phyloP scores from a whole-genome alignment of 192 early-diverging fungal species.

The Linnemannia elongata region DNA sequence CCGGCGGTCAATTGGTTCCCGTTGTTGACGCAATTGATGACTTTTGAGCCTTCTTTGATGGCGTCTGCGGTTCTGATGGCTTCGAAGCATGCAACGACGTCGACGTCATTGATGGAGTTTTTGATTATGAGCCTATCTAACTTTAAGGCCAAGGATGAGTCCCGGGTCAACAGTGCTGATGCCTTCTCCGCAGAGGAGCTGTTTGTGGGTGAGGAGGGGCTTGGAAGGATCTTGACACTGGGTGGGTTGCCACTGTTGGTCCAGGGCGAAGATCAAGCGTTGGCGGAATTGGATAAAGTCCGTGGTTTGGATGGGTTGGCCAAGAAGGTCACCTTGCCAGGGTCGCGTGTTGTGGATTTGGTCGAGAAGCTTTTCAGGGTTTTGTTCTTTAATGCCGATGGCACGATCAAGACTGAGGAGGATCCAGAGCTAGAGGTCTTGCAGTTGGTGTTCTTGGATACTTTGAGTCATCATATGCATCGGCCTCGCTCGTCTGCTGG shows the following conservation, averaged over 20 bases:
- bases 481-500: slow-evolving; percentile 8
- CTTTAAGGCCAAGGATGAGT: not conserved
- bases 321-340: slow-evolving; percentile 58
- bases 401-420: not conserved
- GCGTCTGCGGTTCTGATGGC: slow-evolving; percentile 57
- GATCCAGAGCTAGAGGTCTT: slow-evolving; percentile 42
- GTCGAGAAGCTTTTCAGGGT: slow-evolving; percentile 31
- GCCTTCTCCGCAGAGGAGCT: slow-evolving; percentile 35
- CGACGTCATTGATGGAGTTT: slow-evolving; percentile 66
- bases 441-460: slow-evolving; percentile 58
- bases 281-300: slow-evolving; percentile 45
- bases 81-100: slow-evolving; percentile 59
- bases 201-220: slow-evolving; percentile 57
- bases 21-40: slow-evolving; percentile 41
- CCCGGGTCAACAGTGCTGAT: not conserved
- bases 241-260: slow-evolving; percentile 51
- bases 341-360: slow-evolving; percentile 49
- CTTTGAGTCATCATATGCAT: slow-evolving; percentile 42
- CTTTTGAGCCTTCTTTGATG: slow-evolving; percentile 34
- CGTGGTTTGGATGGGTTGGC: slow-evolving; percentile 63
- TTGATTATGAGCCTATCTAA: slow-evolving; percentile 55
- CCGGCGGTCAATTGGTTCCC: slow-evolving; percentile 72
- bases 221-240: slow-evolving; percentile 62
- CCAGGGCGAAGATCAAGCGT: slow-evolving; percentile 16
- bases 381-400: slow-evolving; percentile 34